Conservation (phyloP, 495 filamentous ascomycete species). For the Neurospora sp. region DNA sequence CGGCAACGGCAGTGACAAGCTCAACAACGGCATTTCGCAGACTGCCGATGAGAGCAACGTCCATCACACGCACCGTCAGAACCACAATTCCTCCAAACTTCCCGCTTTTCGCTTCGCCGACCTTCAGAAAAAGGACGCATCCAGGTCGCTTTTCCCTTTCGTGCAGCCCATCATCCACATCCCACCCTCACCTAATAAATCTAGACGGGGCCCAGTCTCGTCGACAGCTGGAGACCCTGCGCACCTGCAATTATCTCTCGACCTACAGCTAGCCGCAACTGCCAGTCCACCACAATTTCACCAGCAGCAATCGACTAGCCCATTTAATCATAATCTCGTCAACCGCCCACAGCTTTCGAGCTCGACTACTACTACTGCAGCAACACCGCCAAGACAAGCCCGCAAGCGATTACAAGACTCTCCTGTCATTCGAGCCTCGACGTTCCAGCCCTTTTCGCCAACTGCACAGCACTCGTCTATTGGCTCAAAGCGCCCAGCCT, state of each 20-base stretch:
- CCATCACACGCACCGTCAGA: constrained; percentile 35
- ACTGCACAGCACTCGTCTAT: constrained; percentile 8
- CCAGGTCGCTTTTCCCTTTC: constrained; percentile 7
- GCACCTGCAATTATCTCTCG: neutral
- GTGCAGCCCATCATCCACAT: constrained; percentile 20
- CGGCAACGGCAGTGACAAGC: constrained; percentile 3
- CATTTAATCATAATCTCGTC: constrained; percentile 6
- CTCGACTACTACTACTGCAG: constrained; percentile 9
- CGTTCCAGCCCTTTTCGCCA: constrained; percentile 21
- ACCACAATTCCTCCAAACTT: constrained; percentile 39
- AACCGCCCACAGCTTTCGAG: neutral
- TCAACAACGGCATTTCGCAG: constrained; percentile 18
- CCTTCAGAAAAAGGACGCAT: constrained; percentile 29
- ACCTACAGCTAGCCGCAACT: constrained; percentile 9
- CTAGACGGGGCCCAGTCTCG: constrained; percentile 16
- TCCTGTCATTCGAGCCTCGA: constrained; percentile 28
- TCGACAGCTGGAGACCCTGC: constrained; percentile 11
- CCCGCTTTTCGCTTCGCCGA: constrained; percentile 40
- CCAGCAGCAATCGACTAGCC: constrained; percentile 5
- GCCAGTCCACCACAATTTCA: constrained; percentile 7
- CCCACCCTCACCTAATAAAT: constrained; percentile 21
- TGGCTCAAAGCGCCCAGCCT: constrained; percentile 29
- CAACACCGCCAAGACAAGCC: constrained; percentile 12
- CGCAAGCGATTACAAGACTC: constrained; percentile 1
- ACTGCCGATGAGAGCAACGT: neutral